These are phyloP conservation scores for Tritrichomonas musculus DNA, from an alignment of 208 protist species.

Conservation along the genomic window DNA sequence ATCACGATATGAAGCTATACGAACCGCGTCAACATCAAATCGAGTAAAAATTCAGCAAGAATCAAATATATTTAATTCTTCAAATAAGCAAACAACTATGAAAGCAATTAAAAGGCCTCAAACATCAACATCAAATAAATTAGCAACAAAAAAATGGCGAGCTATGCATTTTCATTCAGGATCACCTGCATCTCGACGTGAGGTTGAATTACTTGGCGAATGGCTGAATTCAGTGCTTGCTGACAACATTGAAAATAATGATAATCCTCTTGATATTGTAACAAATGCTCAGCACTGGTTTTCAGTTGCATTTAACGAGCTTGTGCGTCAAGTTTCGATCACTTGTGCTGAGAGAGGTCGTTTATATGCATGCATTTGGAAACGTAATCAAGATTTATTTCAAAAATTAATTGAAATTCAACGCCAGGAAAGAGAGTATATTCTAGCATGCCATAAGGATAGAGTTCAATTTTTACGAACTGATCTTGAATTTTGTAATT, in stretches of 20 bases:
- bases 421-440: background rate
- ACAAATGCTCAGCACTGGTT: background rate
- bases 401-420: background rate
- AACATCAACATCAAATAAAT: background rate
- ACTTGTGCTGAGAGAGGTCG: background rate
- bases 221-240: constrained; percentile 23
- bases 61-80: too few species aligned
- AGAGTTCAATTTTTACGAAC: background rate
- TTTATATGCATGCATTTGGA: constrained; percentile 13
- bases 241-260: background rate
- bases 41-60: too few species aligned
- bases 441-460: background rate
- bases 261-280: background rate
- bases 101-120: background rate
- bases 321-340: background rate
- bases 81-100: too few species aligned
- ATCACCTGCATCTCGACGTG: background rate
- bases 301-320: constrained; percentile 16
- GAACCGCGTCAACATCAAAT: too few species aligned
- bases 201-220: constrained; percentile 34
- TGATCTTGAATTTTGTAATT: background rate
- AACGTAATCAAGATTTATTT: constrained; percentile 2
- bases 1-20: too few species aligned
- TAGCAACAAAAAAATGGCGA: background rate
- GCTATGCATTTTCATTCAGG: background rate